phyloP scores from a whole-genome alignment of 345 rosid species.

The Balakata baccata region DNA sequence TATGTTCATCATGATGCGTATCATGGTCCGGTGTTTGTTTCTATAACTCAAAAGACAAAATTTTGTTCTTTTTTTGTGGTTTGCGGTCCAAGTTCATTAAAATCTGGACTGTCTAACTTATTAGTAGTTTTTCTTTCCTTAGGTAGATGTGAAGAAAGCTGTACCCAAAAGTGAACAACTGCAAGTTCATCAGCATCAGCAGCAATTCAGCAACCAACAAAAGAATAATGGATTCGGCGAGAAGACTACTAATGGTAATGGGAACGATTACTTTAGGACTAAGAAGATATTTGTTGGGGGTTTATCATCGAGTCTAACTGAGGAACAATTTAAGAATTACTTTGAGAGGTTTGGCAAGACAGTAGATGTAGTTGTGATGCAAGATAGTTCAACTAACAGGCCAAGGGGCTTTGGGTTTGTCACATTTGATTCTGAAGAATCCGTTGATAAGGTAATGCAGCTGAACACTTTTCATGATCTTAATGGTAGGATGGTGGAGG shows the following conservation, averaged over 20 bases:
- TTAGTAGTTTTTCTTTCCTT: not conserved
- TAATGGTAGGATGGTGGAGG: conserved; percentile 63
- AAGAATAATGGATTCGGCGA: conserved; percentile 22
- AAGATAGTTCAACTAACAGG: conserved; percentile 56
- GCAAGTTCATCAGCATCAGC: conserved; percentile 30
- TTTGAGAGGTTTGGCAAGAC: conserved; percentile 68
- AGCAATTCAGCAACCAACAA: conserved; percentile 4
- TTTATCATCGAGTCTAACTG: conserved; percentile 53
- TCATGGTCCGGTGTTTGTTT: not conserved
- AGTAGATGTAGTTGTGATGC: conserved; percentile 79
- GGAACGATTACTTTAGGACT: conserved; percentile 29
- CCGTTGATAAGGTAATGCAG: conserved; percentile 59
- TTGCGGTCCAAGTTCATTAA: not conserved
- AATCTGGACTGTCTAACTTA: conserved; percentile 14
- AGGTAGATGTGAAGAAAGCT: conserved; percentile 39
- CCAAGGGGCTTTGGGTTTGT: conserved; percentile 89
- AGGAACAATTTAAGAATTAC: conserved; percentile 63
- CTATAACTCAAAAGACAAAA: not conserved
- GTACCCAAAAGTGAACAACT: conserved; percentile 35
- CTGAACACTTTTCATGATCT: conserved; percentile 51
- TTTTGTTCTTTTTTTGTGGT: not conserved
- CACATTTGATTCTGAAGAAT: conserved; percentile 62
- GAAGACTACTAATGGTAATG: conserved; percentile 23
- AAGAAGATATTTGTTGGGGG: conserved; percentile 88
- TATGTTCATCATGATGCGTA: too few relatives aligned